phyloP scores from a whole-genome alignment of 2,329 filamentous ascomycete species.

The Onygenales sp. region DNA sequence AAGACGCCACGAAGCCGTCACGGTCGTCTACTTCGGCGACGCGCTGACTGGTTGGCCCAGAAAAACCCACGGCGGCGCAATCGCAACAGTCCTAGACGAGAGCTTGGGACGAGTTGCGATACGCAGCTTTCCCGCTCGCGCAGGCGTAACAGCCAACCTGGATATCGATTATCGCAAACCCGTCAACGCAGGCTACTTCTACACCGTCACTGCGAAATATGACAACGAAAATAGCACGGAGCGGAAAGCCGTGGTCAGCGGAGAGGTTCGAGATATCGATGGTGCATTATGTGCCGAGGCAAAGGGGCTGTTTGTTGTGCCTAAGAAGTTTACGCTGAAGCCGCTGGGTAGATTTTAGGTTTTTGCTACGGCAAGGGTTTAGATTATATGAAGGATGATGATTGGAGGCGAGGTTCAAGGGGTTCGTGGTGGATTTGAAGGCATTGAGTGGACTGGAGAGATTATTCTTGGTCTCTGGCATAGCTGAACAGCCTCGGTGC shows the following conservation, averaged over 20 bases:
- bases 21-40: constrained; percentile 60
- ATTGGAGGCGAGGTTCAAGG: too few relatives aligned
- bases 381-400: too few relatives aligned
- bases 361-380: neutral
- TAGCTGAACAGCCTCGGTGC: too few relatives aligned
- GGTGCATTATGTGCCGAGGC: constrained; percentile 52
- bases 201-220: constrained; percentile 46
- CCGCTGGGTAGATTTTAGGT: constrained; percentile 31
- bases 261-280: constrained; percentile 27
- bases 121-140: constrained; percentile 36
- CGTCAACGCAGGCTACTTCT: constrained; percentile 52
- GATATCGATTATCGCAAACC: constrained; percentile 55
- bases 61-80: constrained; percentile 60
- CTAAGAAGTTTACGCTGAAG: constrained; percentile 37
- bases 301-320: constrained; percentile 50
- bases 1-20: constrained; percentile 47
- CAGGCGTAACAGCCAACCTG: constrained; percentile 49
- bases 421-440: too few relatives aligned
- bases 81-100: constrained; percentile 62
- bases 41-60: constrained; percentile 60
- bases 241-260: constrained; percentile 28
- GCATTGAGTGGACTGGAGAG: too few relatives aligned
- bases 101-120: constrained; percentile 55
- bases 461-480: too few relatives aligned
- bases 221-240: constrained; percentile 30